These are phyloP conservation scores for Podaxis sp. DNA, from an alignment of 768 basidiomycete genomes.

Conservation along the genomic window DNA sequence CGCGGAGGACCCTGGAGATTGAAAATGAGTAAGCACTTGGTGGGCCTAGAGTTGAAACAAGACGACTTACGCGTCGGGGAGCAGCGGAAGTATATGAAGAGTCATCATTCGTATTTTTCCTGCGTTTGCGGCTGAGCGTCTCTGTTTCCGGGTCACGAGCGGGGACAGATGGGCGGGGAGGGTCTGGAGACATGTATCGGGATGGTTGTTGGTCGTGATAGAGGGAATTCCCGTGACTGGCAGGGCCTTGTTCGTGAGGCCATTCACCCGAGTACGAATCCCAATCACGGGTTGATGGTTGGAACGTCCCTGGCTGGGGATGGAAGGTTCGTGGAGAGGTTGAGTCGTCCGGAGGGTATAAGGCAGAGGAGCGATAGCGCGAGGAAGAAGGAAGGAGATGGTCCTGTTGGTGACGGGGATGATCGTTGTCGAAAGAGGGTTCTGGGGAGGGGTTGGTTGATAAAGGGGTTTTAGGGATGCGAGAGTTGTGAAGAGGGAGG, in stretches of 20 bases:
- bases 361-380: conserved; percentile 19
- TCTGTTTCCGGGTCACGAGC: conserved; percentile 10
- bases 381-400: conserved; percentile 19
- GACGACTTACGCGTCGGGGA: conserved; percentile 53
- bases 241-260: conserved; percentile 11
- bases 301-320: conserved; percentile 11
- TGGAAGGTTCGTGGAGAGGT: conserved; percentile 4
- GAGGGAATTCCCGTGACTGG: conserved; percentile 6
- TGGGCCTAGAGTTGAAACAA: conserved; percentile 7
- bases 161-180: not conserved
- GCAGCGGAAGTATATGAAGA: conserved; percentile 48
- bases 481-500: conserved; percentile 27
- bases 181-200: conserved; percentile 15
- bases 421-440: conserved; percentile 20
- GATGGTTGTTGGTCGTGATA: conserved; percentile 12
- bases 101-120: conserved; percentile 48
- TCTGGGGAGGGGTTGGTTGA: conserved; percentile 22
- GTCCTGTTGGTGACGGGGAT: conserved; percentile 6
- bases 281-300: conserved; percentile 14
- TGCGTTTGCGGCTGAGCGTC: conserved; percentile 44
- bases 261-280: conserved; percentile 15
- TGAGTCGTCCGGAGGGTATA: conserved; percentile 8
- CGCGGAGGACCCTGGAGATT: conserved; percentile 6
- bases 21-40: not conserved
- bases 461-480: conserved; percentile 29